phyloP scores from a whole-genome alignment of 768 basidiomycete species.

The Podaxis rugospora region DNA sequence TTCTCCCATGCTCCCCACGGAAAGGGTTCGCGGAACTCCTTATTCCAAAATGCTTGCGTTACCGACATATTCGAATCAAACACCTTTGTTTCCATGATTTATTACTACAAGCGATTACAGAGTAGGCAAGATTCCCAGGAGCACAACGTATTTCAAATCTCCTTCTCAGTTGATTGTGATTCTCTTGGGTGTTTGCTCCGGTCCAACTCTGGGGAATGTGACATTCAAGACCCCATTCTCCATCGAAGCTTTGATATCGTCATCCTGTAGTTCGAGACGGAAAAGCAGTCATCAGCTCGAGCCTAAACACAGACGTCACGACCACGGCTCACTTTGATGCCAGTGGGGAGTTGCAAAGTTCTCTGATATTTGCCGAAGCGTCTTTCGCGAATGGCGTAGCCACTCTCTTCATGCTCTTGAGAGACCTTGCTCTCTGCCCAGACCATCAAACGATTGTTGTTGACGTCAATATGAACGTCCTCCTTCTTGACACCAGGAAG shows the following conservation, averaged over 20 bases:
- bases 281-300: not conserved
- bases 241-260: conserved; percentile 34
- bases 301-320: not conserved
- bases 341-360: conserved; percentile 41
- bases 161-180: conserved; percentile 23
- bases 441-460: conserved; percentile 41
- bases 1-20: too few relatives aligned
- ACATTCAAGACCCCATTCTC: conserved; percentile 47
- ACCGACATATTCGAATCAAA: not conserved
- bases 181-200: conserved; percentile 27
- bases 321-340: conserved; percentile 36
- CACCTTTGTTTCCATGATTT: too few relatives aligned
- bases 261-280: conserved; percentile 24
- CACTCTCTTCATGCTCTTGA: conserved; percentile 27
- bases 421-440: conserved; percentile 37
- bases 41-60: too few relatives aligned
- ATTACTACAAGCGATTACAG: too few relatives aligned
- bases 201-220: conserved; percentile 45
- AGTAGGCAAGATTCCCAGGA: too few relatives aligned
- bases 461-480: conserved; percentile 41
- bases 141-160: not conserved
- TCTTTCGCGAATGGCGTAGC: conserved; percentile 42
- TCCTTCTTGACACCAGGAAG: conserved; percentile 50
- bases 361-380: conserved; percentile 45
- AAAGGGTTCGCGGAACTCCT: too few relatives aligned